Base-by-base conservation (phyloP, 169 alveolate genomes). In the Eimeria zaria region DNA sequence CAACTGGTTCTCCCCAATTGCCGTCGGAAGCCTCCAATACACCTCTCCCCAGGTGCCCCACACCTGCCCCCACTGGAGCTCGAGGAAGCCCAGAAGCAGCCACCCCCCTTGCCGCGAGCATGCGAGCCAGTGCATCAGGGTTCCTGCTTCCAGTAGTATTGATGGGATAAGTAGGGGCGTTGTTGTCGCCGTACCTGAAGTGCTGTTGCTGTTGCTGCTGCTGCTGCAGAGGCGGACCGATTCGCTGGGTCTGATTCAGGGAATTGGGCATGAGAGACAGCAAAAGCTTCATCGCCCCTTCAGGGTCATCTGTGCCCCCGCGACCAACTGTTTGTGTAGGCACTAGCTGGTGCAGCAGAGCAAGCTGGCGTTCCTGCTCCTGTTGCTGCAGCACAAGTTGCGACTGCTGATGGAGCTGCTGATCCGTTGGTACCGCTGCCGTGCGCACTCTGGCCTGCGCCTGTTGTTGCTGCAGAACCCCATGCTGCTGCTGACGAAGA, bases 331-430 rank as follows among this genome's bases (percentile, higher is more conserved):
- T 33, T 20, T 53, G 67, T 4, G 92, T 44, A 27, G 92, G 92
- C 92, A 84, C 53, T 69, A 84, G 69, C 76, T 84, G 92, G 39
- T 84, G 92, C 44, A 84, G 78, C n/a, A 84, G 69, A 53, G 92
- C 76, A 7, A 84, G 76, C 90, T 81, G 90, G 18, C 71, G 71
- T 33, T 81, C 73, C 90, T 81, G 90, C 30, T 81, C 73, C 69
- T 84, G 92, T 80, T 84, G 92, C 78, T 53, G 80, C 18, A 84
- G 80, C 58, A 84, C 53, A n/a, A 58, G 60, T 62, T 53, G 92
- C 24, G 74, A 39, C 80, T 84, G 92, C 92, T 84, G 92, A 41
- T 84, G 92, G 51, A 33, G 60, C 92, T 84, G 92, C 39, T 58
- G 92, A 39, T 84, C 89, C 69, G 92, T n/a, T 33, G 92, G 74